phyloP scores from a whole-genome alignment of 208 protist genomes.

The Leishmania aethiopica region DNA sequence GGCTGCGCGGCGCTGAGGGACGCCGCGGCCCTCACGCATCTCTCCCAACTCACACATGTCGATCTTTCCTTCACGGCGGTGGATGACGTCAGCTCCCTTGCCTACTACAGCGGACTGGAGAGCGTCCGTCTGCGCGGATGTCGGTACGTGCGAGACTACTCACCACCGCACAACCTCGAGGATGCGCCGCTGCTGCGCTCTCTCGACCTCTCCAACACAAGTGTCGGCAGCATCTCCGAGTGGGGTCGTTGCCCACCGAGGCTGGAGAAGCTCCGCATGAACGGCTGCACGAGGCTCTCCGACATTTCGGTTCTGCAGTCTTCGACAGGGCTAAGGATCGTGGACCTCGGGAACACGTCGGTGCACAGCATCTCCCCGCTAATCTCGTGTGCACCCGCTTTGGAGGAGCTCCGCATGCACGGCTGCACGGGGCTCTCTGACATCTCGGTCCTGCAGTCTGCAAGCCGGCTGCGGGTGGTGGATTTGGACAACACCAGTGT shows the following conservation, averaged over 20 bases:
- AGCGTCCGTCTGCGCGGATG: slow-evolving; percentile 1
- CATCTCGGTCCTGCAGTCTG: neutral
- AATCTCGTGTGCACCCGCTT: neutral
- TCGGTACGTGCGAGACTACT: neutral
- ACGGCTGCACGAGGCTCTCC: neutral
- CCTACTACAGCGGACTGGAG: neutral
- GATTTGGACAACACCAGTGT: neutral
- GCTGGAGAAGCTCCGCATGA: neutral
- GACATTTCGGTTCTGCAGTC: neutral
- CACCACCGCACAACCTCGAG: neutral
- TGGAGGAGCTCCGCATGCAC: neutral
- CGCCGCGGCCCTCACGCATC: neutral
- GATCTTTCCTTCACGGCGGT: neutral
- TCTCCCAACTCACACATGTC: neutral
- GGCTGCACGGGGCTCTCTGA: neutral
- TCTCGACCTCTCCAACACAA: neutral
- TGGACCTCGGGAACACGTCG: neutral
- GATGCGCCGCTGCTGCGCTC: neutral
- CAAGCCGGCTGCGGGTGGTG: neutral
- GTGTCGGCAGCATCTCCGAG: neutral
- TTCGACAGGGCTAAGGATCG: neutral
- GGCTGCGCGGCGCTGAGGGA: neutral
- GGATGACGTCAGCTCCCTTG: neutral
- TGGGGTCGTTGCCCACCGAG: slow-evolving; percentile 1
- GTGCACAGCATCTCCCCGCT: neutral